Conservation (phyloP, 805 yeast species). For the Lachancea kluyveri region DNA sequence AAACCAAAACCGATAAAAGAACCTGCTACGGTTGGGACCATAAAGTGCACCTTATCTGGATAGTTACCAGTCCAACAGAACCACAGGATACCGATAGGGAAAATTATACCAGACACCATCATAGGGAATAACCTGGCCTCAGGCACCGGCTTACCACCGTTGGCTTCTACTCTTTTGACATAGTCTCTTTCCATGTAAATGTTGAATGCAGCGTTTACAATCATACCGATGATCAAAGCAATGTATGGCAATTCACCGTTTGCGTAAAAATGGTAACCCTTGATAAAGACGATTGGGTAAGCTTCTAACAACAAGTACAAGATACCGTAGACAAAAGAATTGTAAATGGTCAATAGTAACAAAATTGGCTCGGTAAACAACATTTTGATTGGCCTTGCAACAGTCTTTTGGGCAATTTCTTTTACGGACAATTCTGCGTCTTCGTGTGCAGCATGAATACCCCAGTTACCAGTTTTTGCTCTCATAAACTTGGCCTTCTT, state of each 20-base stretch:
- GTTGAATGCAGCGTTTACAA: conserved; percentile 51
- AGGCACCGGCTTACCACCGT: conserved; percentile 60
- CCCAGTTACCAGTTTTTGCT: conserved; percentile 73
- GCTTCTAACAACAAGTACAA: conserved; percentile 69
- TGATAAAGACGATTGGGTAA: conserved; percentile 62
- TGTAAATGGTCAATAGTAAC: conserved; percentile 61
- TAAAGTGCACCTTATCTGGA: conserved; percentile 68
- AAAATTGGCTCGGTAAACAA: conserved; percentile 65
- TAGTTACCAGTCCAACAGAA: conserved; percentile 83
- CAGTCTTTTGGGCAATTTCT: conserved; percentile 56
- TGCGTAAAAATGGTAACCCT: conserved; percentile 49
- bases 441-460: conserved; percentile 73
- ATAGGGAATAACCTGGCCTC: conserved; percentile 76
- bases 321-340: conserved; percentile 76
- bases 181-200: conserved; percentile 49
- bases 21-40: conserved; percentile 68
- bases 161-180: conserved; percentile 38
- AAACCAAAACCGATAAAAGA: conserved; percentile 62
- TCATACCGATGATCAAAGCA: conserved; percentile 64
- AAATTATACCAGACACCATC: conserved; percentile 62
- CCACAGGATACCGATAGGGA: conserved; percentile 81
- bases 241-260: conserved; percentile 69
- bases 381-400: conserved; percentile 66
- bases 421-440: conserved; percentile 47
- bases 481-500: conserved; percentile 59